A percentile compares a stretch with the other conserved stretches of the same genome.
phyloP scores from a whole-genome alignment of 352 stramenopile species.

The Plasmopara viticola region DNA sequence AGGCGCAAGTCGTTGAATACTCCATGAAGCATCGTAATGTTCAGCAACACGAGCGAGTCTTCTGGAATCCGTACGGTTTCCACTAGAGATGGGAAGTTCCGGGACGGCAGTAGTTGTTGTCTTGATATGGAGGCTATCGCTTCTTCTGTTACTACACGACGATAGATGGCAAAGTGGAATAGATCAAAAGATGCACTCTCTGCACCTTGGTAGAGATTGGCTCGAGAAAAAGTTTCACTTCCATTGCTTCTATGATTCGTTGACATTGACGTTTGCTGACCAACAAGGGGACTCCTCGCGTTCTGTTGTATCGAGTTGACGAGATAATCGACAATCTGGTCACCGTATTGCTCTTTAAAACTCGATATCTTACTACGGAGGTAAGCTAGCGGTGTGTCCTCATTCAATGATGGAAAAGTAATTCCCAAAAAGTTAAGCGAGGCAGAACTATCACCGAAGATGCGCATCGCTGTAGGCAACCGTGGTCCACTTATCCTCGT shows the following conservation, averaged over 20 bases:
- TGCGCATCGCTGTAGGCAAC: constrained; percentile 45
- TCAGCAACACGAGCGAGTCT: constrained; percentile 37
- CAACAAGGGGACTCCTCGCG: constrained; percentile 10
- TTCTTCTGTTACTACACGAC: constrained; percentile 23
- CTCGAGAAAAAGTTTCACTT: constrained; percentile 20
- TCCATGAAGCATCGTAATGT: constrained; percentile 50
- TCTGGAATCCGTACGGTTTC: constrained; percentile 37
- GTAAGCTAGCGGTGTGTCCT: constrained; percentile 60
- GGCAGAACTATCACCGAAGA: constrained; percentile 47
- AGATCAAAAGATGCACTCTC: constrained; percentile 52
- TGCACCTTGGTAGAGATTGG: constrained; percentile 33
- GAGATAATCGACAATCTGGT: constrained; percentile 54
- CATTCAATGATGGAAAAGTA: constrained; percentile 47
- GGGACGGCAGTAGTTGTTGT: constrained; percentile 32
- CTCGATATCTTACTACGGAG: constrained; percentile 42
- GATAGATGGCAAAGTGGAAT: constrained; percentile 70
- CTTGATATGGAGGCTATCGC: constrained; percentile 21
- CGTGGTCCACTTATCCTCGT: constrained; percentile 44
- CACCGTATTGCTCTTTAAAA: constrained; percentile 47
- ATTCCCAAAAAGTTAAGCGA: constrained; percentile 49
- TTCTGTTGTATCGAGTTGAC: constrained; percentile 37
- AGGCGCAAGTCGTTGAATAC: constrained; percentile 56
- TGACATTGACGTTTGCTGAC: constrained; percentile 4
- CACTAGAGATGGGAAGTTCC: constrained; percentile 28
- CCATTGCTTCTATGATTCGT: constrained; percentile 6